These are phyloP conservation scores for Ustilago shanxiensis DNA, from an alignment of 1,284 basidiomycete genomes.

Conservation along the genomic window DNA sequence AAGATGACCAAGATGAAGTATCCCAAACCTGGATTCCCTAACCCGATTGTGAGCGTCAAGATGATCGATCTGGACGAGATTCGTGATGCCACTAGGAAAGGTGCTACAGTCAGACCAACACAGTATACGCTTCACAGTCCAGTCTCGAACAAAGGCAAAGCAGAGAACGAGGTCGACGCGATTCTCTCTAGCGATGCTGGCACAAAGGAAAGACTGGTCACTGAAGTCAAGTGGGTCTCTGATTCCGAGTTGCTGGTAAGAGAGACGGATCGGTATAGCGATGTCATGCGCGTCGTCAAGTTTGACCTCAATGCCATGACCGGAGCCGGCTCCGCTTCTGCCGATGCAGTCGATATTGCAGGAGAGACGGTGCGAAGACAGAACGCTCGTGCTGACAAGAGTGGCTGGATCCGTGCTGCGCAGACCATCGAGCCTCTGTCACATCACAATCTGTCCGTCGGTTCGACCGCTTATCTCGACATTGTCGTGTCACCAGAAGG, in stretches of 20 bases:
- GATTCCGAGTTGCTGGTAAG: conserved; percentile 82
- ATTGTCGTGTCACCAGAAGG: conserved; percentile 49
- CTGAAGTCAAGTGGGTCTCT: conserved; percentile 87
- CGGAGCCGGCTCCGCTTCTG: conserved; percentile 14
- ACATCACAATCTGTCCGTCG: conserved; percentile 41
- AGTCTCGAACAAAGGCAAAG: conserved; percentile 36
- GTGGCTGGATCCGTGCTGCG: conserved; percentile 86
- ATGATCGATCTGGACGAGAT: conserved; percentile 71
- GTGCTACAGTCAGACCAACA: conserved; percentile 17
- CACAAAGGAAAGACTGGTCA: conserved; percentile 74
- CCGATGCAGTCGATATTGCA: conserved; percentile 40
- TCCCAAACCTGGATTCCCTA: conserved; percentile 84
- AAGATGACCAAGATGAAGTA: conserved; percentile 67
- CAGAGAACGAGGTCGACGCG: conserved; percentile 70
- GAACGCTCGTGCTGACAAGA: conserved; percentile 81
- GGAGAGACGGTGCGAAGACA: conserved; percentile 72
- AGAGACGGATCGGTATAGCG: conserved; percentile 77
- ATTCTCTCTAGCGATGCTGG: conserved; percentile 75
- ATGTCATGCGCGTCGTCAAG: conserved; percentile 52
- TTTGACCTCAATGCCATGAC: conserved; percentile 35
- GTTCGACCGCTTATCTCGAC: conserved; percentile 58
- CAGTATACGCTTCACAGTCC: conserved; percentile 44
- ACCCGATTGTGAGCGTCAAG: conserved; percentile 86
- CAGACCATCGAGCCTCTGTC: conserved; percentile 51
- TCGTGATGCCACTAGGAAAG: conserved; percentile 13